Base-by-base conservation (phyloP, 2,329 filamentous ascomycete species). In the Fonsecaea multimorphosa region DNA sequence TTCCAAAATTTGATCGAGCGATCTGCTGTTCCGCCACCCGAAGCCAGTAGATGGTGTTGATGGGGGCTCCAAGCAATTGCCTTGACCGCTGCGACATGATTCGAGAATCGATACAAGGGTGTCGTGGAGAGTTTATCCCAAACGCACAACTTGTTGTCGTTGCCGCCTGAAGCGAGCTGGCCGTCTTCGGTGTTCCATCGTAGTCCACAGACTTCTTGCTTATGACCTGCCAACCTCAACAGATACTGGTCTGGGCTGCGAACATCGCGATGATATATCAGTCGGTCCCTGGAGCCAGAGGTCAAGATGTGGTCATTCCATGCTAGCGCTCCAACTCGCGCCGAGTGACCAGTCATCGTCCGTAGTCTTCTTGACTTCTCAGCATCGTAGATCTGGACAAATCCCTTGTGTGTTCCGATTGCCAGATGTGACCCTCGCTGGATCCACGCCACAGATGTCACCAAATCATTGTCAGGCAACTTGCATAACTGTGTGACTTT, bases 251-350 rank as follows among this genome's bases (percentile, higher is more conserved):
- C 92, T 0, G 94, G 92, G 40, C 91, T 91, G 65, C 95, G 89
- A 29, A 99, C 95, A 77, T 99, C 95, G 64, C 95, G 91, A 76
- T 99, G 95, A 74, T 95, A 96, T 67, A 99, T 99, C 11, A 92
- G 83, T 36, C 95, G 90, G 80, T 99, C 95, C 58, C 95, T 87
- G 31, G 94, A 98, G 24, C 95, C 95, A 2, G 95, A 98, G 0
- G 93, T 96, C 24, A 99, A 87, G 62, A 99, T 97, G 75, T 99
- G 95, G 58, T 95, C 93, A 74, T 99, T 99, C 95, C 95, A 99
- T 0, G 95, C 95, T 67, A 99, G 82, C 32, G 94, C 93, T 27
- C 95, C 95, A 44, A 99, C 95, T 66, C 95, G 88, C 66, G 91
- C 92, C 0, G 93, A 95, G 77, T 99, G 95, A 1, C 95, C 95